These are phyloP conservation scores for Barnettozyma sp. DNA, from an alignment of 805 yeast genomes.

Conservation along the genomic window DNA sequence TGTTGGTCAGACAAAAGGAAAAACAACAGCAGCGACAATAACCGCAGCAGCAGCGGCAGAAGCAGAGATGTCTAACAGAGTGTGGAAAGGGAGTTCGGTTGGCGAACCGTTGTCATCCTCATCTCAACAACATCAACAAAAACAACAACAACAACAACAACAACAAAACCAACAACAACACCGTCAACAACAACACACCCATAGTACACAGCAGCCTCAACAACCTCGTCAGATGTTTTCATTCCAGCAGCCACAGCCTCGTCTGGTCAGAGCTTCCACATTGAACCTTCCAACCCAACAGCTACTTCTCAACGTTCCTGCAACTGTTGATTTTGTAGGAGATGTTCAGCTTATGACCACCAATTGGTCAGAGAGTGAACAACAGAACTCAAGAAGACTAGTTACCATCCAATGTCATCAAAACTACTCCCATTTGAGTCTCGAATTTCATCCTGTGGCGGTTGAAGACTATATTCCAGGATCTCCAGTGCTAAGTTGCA, in stretches of 20 bases:
- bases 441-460: conserved; percentile 33
- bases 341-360: conserved; percentile 28
- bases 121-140: conserved; percentile 7
- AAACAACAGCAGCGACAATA: too few relatives aligned
- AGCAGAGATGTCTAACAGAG: conserved; percentile 2
- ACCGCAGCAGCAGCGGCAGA: too few relatives aligned
- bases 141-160: conserved; percentile 7
- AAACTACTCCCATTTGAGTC: conserved; percentile 28
- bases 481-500: conserved; percentile 49
- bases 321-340: conserved; percentile 14
- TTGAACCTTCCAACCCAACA: conserved; percentile 5
- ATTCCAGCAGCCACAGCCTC: conserved; percentile 8
- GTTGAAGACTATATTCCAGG: conserved; percentile 32
- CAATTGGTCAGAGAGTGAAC: conserved; percentile 43
- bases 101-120: background rate
- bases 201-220: conserved; percentile 7
- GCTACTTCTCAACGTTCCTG: conserved; percentile 13
- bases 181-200: too few relatives aligned
- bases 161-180: too few relatives aligned
- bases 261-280: conserved; percentile 15
- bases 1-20: too few relatives aligned
- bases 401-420: conserved; percentile 39
- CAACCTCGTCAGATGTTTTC: conserved; percentile 3
- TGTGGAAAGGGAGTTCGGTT: conserved; percentile 7
- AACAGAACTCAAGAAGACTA: conserved; percentile 36